These are phyloP conservation scores for Boletus rubroflammeus DNA, from an alignment of 768 basidiomycete genomes.

Conservation along the genomic window DNA sequence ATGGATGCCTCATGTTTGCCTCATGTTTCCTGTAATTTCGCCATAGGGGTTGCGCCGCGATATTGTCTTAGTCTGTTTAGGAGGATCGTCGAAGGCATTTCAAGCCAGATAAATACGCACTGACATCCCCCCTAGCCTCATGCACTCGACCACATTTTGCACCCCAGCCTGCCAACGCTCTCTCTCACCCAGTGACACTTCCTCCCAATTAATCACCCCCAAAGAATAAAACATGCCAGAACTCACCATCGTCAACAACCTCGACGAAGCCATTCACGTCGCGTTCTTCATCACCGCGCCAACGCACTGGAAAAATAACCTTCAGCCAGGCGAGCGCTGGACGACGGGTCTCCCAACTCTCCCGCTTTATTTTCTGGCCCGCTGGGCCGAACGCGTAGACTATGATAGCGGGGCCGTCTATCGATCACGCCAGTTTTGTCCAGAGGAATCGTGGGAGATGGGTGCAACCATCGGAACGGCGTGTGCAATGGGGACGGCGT, in stretches of 20 bases:
- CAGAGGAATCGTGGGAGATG: conserved; percentile 19
- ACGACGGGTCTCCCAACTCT: conserved; percentile 9
- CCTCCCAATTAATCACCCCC: too few relatives aligned
- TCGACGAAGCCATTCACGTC: conserved; percentile 18
- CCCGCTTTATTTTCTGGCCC: conserved; percentile 11
- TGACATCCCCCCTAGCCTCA: not conserved
- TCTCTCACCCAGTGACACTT: too few relatives aligned
- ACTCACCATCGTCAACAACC: conserved; percentile 18
- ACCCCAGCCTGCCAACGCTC: not conserved
- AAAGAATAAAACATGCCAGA: conserved; percentile 16
- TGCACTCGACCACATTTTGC: not conserved
- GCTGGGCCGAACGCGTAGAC: conserved; percentile 14
- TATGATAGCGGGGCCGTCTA: conserved; percentile 1
- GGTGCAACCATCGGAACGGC: conserved; percentile 12
- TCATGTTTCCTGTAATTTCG: not conserved
- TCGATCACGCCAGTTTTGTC: conserved; percentile 12
- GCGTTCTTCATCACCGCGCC: conserved; percentile 18
- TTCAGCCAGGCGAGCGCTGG: conserved; percentile 18
- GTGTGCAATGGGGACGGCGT: conserved; percentile 20
- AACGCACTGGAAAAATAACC: conserved; percentile 15
- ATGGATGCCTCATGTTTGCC: not conserved
- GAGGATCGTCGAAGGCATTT: not conserved
- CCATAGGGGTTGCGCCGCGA: not conserved
- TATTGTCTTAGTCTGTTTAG: not conserved
- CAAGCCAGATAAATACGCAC: not conserved